Percentiles rank a stretch among this genome's conserved stretches.
These are phyloP conservation scores for Zelopaecilomyces penicillatus DNA, from an alignment of 2,329 filamentous ascomycete genomes.

Conservation along the genomic window DNA sequence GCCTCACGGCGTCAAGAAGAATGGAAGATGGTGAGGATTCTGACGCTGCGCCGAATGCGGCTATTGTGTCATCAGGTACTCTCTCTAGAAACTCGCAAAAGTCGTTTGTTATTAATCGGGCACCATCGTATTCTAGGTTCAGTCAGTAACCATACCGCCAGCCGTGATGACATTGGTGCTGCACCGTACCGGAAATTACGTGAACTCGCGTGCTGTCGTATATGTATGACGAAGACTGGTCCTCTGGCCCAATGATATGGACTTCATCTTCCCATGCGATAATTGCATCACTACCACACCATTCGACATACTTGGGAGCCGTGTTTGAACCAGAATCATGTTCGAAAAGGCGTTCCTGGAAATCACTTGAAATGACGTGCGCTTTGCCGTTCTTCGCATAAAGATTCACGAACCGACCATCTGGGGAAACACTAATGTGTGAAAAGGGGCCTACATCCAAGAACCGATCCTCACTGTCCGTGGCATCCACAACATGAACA, in stretches of 20 bases:
- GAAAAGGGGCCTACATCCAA: slow-evolving; percentile 88
- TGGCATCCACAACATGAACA: slow-evolving; percentile 77
- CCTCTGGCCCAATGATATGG: slow-evolving; percentile 81
- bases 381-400: slow-evolving; percentile 79
- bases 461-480: slow-evolving; percentile 83
- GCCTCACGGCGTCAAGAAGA: slow-evolving; percentile 83
- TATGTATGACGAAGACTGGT: slow-evolving; percentile 67
- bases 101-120: slow-evolving; percentile 82
- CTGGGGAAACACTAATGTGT: slow-evolving; percentile 84
- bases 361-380: slow-evolving; percentile 92
- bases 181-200: slow-evolving; percentile 63
- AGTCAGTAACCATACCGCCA: slow-evolving; percentile 7
- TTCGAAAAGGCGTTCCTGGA: slow-evolving; percentile 84
- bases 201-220: slow-evolving; percentile 89
- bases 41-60: slow-evolving; percentile 83
- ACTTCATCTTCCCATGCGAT: slow-evolving; percentile 98
- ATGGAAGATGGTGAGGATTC: slow-evolving; percentile 85
- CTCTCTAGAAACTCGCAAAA: slow-evolving; percentile 97
- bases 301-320: slow-evolving; percentile 78
- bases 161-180: not conserved
- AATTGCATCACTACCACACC: slow-evolving; percentile 93
- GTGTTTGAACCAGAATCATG: slow-evolving; percentile 84
- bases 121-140: slow-evolving; percentile 62
- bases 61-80: slow-evolving; percentile 75
- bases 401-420: slow-evolving; percentile 78